Base-by-base conservation (phyloP, 805 yeast species). In the Candida peoriensis region DNA sequence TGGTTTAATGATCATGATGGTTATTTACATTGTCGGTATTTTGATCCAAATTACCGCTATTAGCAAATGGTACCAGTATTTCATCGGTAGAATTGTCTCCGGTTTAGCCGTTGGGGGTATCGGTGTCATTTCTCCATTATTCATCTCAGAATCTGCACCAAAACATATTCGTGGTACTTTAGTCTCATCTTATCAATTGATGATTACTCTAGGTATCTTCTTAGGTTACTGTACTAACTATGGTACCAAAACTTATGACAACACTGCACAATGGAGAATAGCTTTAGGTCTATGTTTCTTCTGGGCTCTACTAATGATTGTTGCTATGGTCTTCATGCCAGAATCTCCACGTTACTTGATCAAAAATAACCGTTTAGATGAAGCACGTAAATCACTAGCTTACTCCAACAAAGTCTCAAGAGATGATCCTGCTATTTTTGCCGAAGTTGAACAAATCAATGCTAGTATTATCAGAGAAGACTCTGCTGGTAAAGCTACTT, bases 71-170 rank as follows among this genome's bases (percentile, higher is more conserved):
- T 78, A 76, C 60, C 88, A 81, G 60, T 73, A 74, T 54, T 72
- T 76, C 49, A 69, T 81, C 44, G 88, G 88, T 34, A 69, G 88
- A 63, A 73, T 65, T 33, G 60, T 81, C 36, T 74, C 85, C 20
- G 95, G 95, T 39, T 47, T 81, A 9, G 84, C 85, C 39, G 86
- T 85, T 41, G 95, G 95, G 47, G 75, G 77, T 41, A 69, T 83
- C 25, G 76, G 89, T 24, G 86, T 88, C 28, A 68, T 81, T 38
- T 83, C 81, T 22, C 89, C 94, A 33, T 61, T 85, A 55, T 75
- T 79, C 57, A 78, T 80, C 49, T 70, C 81, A 26, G 89, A 81
- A 57, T 68, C 79, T 39, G 62, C 87, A 38, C 89, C 89, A 51
- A 78, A 77, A 47, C 73, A 70, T 36, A 60, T 80, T 28, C 74